Conservation (phyloP, 768 basidiomycete genomes). For the Gelatoporia subvermispora region DNA sequence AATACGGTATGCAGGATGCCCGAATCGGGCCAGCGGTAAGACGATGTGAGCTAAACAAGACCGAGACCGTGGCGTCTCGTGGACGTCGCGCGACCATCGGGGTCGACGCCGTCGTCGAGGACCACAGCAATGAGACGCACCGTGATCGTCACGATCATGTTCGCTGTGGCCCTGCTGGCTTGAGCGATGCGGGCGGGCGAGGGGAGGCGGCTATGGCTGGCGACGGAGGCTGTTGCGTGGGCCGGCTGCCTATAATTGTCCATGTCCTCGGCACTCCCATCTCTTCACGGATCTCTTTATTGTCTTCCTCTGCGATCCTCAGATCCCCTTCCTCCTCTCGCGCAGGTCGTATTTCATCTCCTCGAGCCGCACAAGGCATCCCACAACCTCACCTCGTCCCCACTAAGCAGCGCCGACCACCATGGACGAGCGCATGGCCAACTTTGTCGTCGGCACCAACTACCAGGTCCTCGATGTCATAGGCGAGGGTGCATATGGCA, state of each 20-base stretch:
- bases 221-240: background rate
- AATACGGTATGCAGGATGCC: no score
- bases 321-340: background rate
- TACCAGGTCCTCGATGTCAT: slow-evolving; percentile 85
- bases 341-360: background rate
- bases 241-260: no score
- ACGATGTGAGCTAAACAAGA: background rate
- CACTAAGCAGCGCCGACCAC: slow-evolving; percentile 1
- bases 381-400: background rate
- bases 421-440: slow-evolving; percentile 27
- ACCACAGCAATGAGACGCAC: background rate
- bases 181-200: no score
- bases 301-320: background rate
- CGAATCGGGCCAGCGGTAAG: background rate
- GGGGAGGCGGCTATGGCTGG: background rate
- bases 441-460: slow-evolving; percentile 50
- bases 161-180: no score
- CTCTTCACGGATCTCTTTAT: background rate
- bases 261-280: background rate
- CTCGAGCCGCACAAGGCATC: no score
- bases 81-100: background rate
- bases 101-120: background rate
- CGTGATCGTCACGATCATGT: no score
- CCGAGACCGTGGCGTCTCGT: background rate
- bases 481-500: slow-evolving; percentile 94